phyloP scores from a whole-genome alignment of 345 rosid genomes.

The Pelargonium nanum region DNA sequence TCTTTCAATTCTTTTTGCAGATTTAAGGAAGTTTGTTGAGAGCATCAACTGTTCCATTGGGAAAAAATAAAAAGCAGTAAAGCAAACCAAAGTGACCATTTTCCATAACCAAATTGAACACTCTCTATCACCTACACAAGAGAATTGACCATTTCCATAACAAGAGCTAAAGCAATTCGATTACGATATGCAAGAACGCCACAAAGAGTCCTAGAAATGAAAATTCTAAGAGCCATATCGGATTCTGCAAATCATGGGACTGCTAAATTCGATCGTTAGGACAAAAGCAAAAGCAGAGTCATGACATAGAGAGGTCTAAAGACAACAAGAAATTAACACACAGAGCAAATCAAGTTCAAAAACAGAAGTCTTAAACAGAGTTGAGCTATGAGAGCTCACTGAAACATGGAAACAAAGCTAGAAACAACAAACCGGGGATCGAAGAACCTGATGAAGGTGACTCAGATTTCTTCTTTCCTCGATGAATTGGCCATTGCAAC shows the following conservation, averaged over 20 bases:
- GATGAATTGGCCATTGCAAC: constrained; percentile 27
- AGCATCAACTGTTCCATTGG: constrained; percentile 12
- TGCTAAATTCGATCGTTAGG: constrained; percentile 14
- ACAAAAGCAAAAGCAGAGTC: background rate
- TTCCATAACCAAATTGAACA: too few species aligned
- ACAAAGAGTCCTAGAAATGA: constrained; percentile 9
- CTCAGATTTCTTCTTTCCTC: constrained; percentile 33
- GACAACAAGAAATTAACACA: constrained; percentile 5
- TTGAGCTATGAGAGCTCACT: constrained; percentile 27
- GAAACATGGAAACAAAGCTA: constrained; percentile 15
- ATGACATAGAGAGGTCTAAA: background rate
- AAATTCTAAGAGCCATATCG: constrained; percentile 3
- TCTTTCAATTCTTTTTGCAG: constrained; percentile 37
- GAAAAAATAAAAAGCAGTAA: constrained; percentile 15
- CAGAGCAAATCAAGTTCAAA: constrained; percentile 14
- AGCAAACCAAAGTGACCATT: constrained; percentile 12
- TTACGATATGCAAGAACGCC: background rate
- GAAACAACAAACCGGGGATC: constrained; percentile 29
- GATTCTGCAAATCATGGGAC: constrained; percentile 2
- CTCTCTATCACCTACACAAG: constrained; percentile 20
- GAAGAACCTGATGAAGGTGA: constrained; percentile 34
- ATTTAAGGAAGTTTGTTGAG: constrained; percentile 24
- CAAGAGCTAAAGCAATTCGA: background rate
- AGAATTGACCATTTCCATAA: constrained; percentile 28
- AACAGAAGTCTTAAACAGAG: constrained; percentile 14